phyloP scores from a whole-genome alignment of 2,329 filamentous ascomycete species.

The Diaporthe ilicicola region DNA sequence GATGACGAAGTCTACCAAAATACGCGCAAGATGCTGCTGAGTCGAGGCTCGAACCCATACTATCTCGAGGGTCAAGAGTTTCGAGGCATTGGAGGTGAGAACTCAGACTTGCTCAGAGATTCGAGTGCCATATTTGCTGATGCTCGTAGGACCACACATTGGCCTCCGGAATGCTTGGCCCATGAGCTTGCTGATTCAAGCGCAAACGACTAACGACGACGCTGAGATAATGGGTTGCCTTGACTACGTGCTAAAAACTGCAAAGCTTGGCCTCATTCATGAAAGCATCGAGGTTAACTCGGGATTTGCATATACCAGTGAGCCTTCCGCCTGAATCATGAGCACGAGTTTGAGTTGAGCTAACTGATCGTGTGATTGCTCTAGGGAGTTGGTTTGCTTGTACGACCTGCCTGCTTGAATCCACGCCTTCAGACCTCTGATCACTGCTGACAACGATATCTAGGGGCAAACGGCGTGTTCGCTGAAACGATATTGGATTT shows the following conservation, averaged over 20 bases:
- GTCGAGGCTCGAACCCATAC: constrained; percentile 84
- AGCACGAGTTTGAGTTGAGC: constrained; percentile 5
- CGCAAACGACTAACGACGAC: constrained; percentile 86
- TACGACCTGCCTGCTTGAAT: neutral
- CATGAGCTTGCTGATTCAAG: constrained; percentile 92
- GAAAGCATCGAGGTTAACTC: constrained; percentile 88
- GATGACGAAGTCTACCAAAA: constrained; percentile 82
- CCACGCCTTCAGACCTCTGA: neutral
- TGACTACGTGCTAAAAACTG: constrained; percentile 77
- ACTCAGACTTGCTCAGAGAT: constrained; percentile 6
- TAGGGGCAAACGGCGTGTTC: constrained; percentile 89
- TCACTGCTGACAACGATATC: constrained; percentile 32
- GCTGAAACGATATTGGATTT: constrained; percentile 91
- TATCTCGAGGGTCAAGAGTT: constrained; percentile 82
- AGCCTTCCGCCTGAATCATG: constrained; percentile 41
- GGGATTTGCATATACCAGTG: constrained; percentile 74
- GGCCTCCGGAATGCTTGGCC: constrained; percentile 95
- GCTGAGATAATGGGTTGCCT: constrained; percentile 81
- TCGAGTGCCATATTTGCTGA: constrained; percentile 25
- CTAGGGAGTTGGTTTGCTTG: constrained; percentile 74
- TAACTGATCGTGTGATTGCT: constrained; percentile 29
- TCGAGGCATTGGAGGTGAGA: constrained; percentile 83
- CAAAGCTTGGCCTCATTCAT: constrained; percentile 82
- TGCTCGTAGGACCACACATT: constrained; percentile 66
- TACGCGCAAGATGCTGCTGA: constrained; percentile 80